These are phyloP conservation scores for Fusarium tuaranense DNA, from an alignment of 2,329 filamentous ascomycete species.

Conservation along the genomic window DNA sequence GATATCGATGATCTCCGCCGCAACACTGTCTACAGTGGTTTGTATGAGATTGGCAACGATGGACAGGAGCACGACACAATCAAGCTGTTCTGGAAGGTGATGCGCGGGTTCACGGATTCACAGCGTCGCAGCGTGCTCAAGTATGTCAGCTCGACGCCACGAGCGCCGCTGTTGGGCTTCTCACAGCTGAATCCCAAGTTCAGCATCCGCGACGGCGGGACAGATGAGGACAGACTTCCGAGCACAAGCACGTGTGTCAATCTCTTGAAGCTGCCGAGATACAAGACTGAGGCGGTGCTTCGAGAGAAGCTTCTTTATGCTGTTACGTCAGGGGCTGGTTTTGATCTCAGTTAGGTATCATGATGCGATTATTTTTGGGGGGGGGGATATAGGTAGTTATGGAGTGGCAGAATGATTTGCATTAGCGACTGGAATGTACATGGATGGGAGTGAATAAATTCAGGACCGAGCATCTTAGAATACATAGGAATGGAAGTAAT, in stretches of 20 bases:
- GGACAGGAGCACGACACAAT: constrained; percentile 87
- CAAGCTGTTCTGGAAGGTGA: constrained; percentile 90
- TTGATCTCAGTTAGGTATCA: constrained; percentile 77
- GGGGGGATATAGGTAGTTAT: not conserved
- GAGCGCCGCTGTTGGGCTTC: constrained; percentile 91
- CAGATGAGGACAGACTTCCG: constrained; percentile 77
- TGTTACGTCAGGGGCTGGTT: constrained; percentile 89
- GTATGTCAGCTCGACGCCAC: constrained; percentile 93
- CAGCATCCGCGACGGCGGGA: constrained; percentile 82
- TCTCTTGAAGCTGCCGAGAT: constrained; percentile 89
- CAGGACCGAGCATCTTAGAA: not conserved
- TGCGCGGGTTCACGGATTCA: constrained; percentile 78
- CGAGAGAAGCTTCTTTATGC: constrained; percentile 90
- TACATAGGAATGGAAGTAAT: not conserved
- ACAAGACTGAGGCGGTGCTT: constrained; percentile 73
- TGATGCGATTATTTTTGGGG: not conserved
- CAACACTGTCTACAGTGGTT: constrained; percentile 88
- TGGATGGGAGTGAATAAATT: not conserved
- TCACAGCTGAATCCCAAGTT: constrained; percentile 86
- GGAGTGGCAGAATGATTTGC: constrained; percentile 17
- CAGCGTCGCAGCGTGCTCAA: constrained; percentile 90
- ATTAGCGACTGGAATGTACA: constrained; percentile 28
- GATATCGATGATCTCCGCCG: constrained; percentile 86
- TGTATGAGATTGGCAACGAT: constrained; percentile 92
- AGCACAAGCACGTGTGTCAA: constrained; percentile 98